A percentile compares a stretch with the other conserved stretches of the same genome.
phyloP scores from a whole-genome alignment of 805 yeast species.

The Metschnikowia peoriensis region DNA sequence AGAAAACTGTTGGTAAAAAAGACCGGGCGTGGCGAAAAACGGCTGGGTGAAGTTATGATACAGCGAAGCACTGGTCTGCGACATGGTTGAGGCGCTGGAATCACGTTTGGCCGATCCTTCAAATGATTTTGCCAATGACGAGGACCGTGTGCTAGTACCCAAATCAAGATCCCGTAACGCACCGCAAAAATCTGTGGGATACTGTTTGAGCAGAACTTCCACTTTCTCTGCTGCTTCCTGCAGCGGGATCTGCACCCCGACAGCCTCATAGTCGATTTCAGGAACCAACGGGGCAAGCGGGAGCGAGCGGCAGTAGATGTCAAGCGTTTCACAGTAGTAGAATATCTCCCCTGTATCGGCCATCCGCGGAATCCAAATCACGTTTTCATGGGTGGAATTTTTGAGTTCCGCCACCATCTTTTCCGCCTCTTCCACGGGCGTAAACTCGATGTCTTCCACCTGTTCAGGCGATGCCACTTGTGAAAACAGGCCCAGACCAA shows the following conservation, averaged over 20 bases:
- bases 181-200: constrained; percentile 6
- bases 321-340: constrained; percentile 59
- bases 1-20: constrained; percentile 57
- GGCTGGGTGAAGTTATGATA: constrained; percentile 45
- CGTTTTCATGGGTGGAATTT: constrained; percentile 18
- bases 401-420: constrained; percentile 24
- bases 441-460: constrained; percentile 14
- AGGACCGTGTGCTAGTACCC: constrained; percentile 8
- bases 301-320: constrained; percentile 55
- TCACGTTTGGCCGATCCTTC: constrained; percentile 35
- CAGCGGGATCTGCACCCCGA: constrained; percentile 27
- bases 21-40: constrained; percentile 35
- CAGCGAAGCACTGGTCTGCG: constrained; percentile 27
- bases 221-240: constrained; percentile 22
- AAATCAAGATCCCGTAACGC: background rate
- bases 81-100: constrained; percentile 35
- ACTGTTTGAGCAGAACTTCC: constrained; percentile 16
- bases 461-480: constrained; percentile 15
- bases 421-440: constrained; percentile 31
- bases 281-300: constrained; percentile 43
- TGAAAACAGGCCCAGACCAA: constrained; percentile 6
- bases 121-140: constrained; percentile 18
- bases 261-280: constrained; percentile 18
- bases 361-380: constrained; percentile 60
- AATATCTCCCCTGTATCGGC: constrained; percentile 54